Percentiles rank a stretch among this genome's conserved stretches.
phyloP scores from a whole-genome alignment of 108 stramenopile genomes.

The Ochromonas danica region DNA sequence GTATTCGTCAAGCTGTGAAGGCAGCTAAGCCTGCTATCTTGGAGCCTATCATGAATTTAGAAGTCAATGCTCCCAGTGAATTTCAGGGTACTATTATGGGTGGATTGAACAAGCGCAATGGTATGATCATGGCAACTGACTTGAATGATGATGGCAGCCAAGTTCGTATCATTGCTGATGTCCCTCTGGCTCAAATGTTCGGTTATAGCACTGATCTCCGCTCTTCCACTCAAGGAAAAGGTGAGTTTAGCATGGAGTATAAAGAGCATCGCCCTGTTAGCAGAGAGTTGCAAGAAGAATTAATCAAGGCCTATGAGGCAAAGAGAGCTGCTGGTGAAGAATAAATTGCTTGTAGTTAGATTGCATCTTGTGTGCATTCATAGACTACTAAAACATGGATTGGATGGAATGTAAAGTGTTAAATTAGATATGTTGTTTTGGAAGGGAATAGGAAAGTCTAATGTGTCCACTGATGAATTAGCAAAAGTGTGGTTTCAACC shows the following conservation, averaged over 20 bases:
- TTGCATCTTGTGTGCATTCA: too few species aligned
- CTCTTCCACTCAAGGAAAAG: slow-evolving; percentile 92
- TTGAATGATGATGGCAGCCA: slow-evolving; percentile 88
- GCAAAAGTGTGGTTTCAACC: too few species aligned
- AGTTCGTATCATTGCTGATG: slow-evolving; percentile 74
- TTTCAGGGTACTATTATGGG: slow-evolving; percentile 95
- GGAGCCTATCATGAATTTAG: slow-evolving; percentile 90
- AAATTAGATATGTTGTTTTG: too few species aligned
- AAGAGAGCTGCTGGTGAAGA: slow-evolving; percentile 21
- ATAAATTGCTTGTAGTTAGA: too few species aligned
- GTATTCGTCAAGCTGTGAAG: slow-evolving; percentile 83
- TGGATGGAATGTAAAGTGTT: too few species aligned
- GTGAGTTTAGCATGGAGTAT: slow-evolving; percentile 99
- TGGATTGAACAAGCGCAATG: slow-evolving; percentile 86
- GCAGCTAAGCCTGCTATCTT: slow-evolving; percentile 74
- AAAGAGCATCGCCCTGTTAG: slow-evolving; percentile 77
- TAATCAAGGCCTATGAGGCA: slow-evolving; percentile 79
- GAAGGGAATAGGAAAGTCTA: too few species aligned
- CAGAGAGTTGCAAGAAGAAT: slow-evolving; percentile 73
- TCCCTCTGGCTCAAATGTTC: slow-evolving; percentile 87
- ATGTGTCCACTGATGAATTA: too few species aligned
- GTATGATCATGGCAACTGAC: slow-evolving; percentile 76
- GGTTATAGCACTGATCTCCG: slow-evolving; percentile 93
- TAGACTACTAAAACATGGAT: too few species aligned
- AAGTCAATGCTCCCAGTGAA: slow-evolving; percentile 73